These are phyloP conservation scores for Naegleria gruberi DNA, from an alignment of 208 protist species.

Conservation along the genomic window DNA sequence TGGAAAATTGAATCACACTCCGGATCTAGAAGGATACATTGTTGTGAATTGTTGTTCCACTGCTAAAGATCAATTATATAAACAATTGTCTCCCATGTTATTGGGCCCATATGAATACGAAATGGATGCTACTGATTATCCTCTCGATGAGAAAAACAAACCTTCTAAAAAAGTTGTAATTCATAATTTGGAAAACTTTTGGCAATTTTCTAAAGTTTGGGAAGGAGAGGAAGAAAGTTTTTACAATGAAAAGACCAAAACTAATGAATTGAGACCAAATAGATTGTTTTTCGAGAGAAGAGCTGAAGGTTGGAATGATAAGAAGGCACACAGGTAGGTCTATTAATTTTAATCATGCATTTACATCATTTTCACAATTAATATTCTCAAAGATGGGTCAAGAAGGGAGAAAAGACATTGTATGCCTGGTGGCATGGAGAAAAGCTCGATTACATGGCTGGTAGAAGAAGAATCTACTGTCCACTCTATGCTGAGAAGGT, in stretches of 20 bases:
- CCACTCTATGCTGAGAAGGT: constrained; percentile 5
- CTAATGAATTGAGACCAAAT: neutral
- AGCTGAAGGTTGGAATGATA: neutral
- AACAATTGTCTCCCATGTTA: constrained; percentile 8
- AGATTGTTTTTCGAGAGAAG: neutral
- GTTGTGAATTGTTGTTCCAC: neutral
- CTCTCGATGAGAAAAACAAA: neutral
- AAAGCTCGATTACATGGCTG: neutral
- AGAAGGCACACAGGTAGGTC: constrained; percentile 13
- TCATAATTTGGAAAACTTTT: constrained; percentile 12
- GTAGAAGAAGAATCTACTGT: constrained; percentile 1
- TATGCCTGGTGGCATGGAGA: constrained; percentile 13
- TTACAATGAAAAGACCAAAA: neutral
- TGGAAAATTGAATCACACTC: neutral
- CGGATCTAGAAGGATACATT: neutral
- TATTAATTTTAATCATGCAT: too few relatives aligned
- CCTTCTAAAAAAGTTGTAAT: neutral
- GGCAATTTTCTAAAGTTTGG: constrained; percentile 22
- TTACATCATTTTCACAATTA: too few relatives aligned
- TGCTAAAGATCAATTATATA: neutral
- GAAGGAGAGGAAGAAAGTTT: constrained; percentile 3
- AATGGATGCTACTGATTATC: neutral
- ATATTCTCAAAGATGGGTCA: too few relatives aligned
- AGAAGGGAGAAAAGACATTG: neutral
- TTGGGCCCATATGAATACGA: constrained; percentile 6